Percentiles rank a stretch among this genome's conserved stretches.
Conservation (phyloP, 208 protist genomes). For the Wallacemonas sp. region DNA sequence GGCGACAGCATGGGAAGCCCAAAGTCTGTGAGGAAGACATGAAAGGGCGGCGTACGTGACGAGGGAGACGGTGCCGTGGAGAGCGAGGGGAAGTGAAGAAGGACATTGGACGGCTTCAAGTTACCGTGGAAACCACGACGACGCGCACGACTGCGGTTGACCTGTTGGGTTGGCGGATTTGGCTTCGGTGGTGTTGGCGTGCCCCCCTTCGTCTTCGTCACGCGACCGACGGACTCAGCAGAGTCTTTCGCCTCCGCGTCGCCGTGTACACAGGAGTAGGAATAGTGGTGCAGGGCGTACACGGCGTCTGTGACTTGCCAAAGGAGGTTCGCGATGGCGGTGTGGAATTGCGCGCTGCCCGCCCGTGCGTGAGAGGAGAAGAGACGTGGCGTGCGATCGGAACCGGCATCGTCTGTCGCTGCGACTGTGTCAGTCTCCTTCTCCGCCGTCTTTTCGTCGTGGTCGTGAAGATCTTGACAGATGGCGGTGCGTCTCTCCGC, state of each 20-base stretch:
- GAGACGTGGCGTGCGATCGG: not conserved
- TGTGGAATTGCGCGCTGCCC: not conserved
- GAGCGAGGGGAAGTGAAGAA: conserved; percentile 19
- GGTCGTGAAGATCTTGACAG: no score
- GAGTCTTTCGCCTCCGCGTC: no score
- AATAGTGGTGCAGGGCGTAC: conserved; percentile 19
- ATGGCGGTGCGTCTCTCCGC: not conserved
- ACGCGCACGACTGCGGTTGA: conserved; percentile 4
- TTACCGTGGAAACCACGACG: conserved; percentile 58
- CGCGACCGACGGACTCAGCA: no score
- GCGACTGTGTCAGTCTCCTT: not conserved
- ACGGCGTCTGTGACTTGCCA: conserved; percentile 18
- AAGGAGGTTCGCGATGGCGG: conserved; percentile 15
- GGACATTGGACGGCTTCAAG: conserved; percentile 54
- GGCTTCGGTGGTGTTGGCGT: no score
- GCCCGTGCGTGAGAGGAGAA: not conserved
- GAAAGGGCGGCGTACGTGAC: not conserved
- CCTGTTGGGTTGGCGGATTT: not conserved
- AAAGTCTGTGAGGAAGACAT: conserved; percentile 24
- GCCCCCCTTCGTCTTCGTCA: not conserved
- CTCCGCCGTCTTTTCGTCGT: no score
- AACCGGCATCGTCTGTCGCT: not conserved
- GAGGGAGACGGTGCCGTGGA: not conserved
- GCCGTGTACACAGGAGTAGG: not conserved
- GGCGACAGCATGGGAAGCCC: conserved; percentile 18